Evolutionary conservation across 192 early-diverging fungal genomes (phyloP), one percentile per base, ranked within the genome.

Genomic region (Coemansia sp.): DNA sequence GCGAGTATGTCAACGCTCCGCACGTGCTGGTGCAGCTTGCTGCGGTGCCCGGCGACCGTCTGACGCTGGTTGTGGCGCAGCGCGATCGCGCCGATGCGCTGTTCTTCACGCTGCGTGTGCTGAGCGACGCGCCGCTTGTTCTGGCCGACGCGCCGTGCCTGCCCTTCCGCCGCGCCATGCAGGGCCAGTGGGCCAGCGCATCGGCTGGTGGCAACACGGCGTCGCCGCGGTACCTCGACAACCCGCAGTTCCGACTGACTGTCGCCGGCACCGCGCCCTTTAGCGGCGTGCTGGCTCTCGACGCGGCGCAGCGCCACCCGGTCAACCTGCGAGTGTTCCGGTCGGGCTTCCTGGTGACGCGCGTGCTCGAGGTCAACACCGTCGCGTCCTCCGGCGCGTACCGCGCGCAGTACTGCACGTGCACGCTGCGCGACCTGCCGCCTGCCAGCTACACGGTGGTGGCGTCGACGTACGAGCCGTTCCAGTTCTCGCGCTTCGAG

Each of bases 1-100:
- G 90, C 29, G 85, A 82, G 23, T 94, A 92, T 64, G 84, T 93
- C 26, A 96, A 96, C 64, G 89, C 81, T 40, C 87, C 83, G n/a
- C 87, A 92, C 60, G 82, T 87, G 43, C 66, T 89, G 54, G 82
- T 85, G 53, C 72, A 72, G 72, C 46, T 57, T 9, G 34, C 37
- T 6, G 55, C 54, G 23, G 45, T 9, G 26, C 35, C 48, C 10
- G 46, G 53, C 47, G 67, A 28, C 81, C 81, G 15, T 61, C 77
- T 42, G 73, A 91, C 89, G 0, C 69, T 92, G 54, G 91, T 95
- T 11, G 68, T 91, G 15, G 88, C 87, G 4, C 91, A 93, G 63
- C 85, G 84, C 55, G 78, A 89, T 32, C 88, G 87, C 54, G 67
- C 61, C 2, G 63, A 80, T 46, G 46, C 85, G 14, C 72, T 93